phyloP scores from a whole-genome alignment of 208 protist species.

The Herpetomonas samuelpessoai region DNA sequence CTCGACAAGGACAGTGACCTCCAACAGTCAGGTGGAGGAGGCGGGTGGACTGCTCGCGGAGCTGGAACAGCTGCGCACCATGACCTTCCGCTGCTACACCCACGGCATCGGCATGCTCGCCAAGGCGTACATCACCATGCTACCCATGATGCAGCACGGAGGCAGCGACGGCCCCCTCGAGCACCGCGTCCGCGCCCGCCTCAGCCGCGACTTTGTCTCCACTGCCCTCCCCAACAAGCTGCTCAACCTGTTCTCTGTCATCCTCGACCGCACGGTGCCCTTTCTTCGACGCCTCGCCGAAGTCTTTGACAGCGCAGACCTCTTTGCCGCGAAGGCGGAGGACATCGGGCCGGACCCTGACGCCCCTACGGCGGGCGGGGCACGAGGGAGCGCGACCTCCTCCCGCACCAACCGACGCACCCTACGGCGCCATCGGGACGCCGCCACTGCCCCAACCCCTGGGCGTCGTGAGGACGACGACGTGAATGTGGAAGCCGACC shows the following conservation, averaged over 20 bases:
- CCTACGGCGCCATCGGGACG: constrained; percentile 15
- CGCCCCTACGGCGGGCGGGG: neutral
- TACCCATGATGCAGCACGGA: constrained; percentile 46
- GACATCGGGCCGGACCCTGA: constrained; percentile 16
- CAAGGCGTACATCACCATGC: constrained; percentile 77
- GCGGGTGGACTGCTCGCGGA: constrained; percentile 67
- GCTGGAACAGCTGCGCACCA: constrained; percentile 71
- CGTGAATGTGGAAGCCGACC: constrained; percentile 28
- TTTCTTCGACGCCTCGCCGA: constrained; percentile 72
- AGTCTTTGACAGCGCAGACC: constrained; percentile 63
- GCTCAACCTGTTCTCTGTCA: constrained; percentile 76
- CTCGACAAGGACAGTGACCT: constrained; percentile 34
- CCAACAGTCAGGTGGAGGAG: constrained; percentile 57
- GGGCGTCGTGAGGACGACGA: constrained; percentile 11
- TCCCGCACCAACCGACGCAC: constrained; percentile 16
- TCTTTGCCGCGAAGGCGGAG: constrained; percentile 72
- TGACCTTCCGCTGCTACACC: constrained; percentile 55
- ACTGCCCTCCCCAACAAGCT: constrained; percentile 73
- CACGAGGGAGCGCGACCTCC: constrained; percentile 4
- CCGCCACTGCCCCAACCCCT: neutral
- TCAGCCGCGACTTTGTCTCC: constrained; percentile 80
- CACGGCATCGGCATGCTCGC: constrained; percentile 74
- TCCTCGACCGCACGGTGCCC: constrained; percentile 69
- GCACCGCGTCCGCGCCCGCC: constrained; percentile 54
- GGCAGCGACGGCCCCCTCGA: constrained; percentile 33